Base-by-base conservation (phyloP, 2,329 filamentous ascomycete genomes). In the Trichophyton equinum region DNA sequence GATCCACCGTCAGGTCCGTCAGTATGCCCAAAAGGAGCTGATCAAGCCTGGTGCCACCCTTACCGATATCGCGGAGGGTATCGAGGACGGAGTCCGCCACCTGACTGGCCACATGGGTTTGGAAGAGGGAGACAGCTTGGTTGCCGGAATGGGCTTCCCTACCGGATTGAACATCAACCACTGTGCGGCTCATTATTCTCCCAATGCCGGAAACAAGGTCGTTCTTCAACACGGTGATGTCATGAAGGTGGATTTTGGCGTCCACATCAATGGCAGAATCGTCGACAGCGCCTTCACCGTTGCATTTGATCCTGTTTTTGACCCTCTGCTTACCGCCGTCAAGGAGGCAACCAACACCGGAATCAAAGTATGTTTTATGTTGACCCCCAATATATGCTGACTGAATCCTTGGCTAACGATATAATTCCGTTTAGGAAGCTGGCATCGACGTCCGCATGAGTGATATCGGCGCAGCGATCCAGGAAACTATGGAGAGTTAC, bases 401-500 rank as follows among this genome's bases (percentile, higher is more conserved):
- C 13, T 13, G 36, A 56, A 9, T 11, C 40, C 40, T 5, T 18
- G 15, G 15, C 57, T 53, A 20, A 53, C 57, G 22, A 60, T 46
- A 7, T 13, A 25, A 47, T n/a, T 18, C 13, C 11, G 2, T 33
- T 42, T 66, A 84, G 79, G 88, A 95, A 78, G 91, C 91, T 4
- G 91, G 91, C 68, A 95, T 96, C 69, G 91, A 96, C 71, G 91
- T 90, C 55, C 85, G 91, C 61, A 85, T 96, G 68, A 86, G 87
- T 65, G 90, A 95, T 69, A 88, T 95, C 65, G 89, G 91, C 63
- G 87, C 83, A 8, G 81, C 84, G 18, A 92, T 95, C 68, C 91
- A 95, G 75, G 90, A 95, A 75, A 83, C 87, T 30, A 95, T 95
- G 90, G 91, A 95, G 76, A 91, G 88, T 74, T 94, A 92, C 75